A percentile compares a stretch with the other conserved stretches of the same genome.
Conservation (phyloP, 2,329 filamentous ascomycete genomes). For the Phyllosticta capitalensis region DNA sequence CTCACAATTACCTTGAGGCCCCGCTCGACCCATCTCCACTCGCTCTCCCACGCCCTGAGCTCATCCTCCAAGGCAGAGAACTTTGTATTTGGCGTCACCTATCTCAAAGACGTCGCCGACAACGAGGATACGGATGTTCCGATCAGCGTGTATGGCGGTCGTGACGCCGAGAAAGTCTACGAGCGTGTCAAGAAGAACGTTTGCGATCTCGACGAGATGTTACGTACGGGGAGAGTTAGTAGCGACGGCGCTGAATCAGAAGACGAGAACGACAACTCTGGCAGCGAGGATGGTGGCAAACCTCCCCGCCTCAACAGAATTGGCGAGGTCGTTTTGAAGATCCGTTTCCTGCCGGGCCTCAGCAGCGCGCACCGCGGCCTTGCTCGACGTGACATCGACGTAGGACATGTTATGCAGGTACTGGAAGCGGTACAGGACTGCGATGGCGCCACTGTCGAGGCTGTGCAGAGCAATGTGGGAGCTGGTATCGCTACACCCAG, state of each 20-base stretch:
- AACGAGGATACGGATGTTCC: slow-evolving; percentile 52
- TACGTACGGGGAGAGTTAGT: neutral
- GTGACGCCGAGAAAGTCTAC: neutral
- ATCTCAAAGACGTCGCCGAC: slow-evolving; percentile 60
- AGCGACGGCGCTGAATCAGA: neutral
- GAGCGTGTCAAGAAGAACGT: slow-evolving; percentile 33
- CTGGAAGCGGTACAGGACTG: slow-evolving; percentile 53
- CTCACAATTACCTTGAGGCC: neutral
- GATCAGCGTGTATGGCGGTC: slow-evolving; percentile 56
- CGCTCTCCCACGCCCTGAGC: neutral
- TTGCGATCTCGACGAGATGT: slow-evolving; percentile 24
- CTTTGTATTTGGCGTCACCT: slow-evolving; percentile 49
- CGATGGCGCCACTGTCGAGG: slow-evolving; percentile 24
- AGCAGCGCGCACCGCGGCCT: slow-evolving; percentile 49
- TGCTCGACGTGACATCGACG: slow-evolving; percentile 44
- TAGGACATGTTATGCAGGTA: slow-evolving; percentile 54
- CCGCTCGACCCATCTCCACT: neutral
- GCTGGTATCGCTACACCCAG: neutral
- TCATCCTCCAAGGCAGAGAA: neutral
- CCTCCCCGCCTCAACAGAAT: slow-evolving; percentile 38
- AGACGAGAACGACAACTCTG: neutral
- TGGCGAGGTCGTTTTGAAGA: slow-evolving; percentile 47
- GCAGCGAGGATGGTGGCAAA: neutral
- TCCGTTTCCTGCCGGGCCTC: slow-evolving; percentile 54
- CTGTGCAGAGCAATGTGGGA: neutral